These are phyloP conservation scores for Climacium dendroides DNA, from an alignment of 225 moss, liverwort and hornwort genomes.

Conservation along the genomic window DNA sequence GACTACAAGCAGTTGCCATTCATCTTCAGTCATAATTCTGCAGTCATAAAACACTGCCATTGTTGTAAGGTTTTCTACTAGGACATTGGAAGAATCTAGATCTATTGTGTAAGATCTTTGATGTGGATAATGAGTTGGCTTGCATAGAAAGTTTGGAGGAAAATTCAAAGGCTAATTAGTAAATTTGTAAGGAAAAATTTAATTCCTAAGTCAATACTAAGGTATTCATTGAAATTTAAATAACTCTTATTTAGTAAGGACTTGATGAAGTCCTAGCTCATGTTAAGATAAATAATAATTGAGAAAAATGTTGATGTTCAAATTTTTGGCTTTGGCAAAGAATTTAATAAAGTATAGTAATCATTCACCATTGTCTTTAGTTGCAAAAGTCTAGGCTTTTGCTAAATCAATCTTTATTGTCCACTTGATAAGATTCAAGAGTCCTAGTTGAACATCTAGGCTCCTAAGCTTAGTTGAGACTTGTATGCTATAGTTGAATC, in stretches of 20 bases:
- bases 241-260: not conserved
- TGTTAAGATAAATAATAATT: not conserved
- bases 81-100: not conserved
- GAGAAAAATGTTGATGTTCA: not conserved
- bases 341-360: not conserved
- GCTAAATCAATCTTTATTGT: not conserved
- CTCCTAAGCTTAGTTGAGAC: not conserved
- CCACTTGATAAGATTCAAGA: rapidly evolving
- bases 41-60: too few species aligned
- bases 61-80: too few species aligned
- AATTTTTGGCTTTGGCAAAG: rapidly evolving
- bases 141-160: not conserved
- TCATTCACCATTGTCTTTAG: not conserved
- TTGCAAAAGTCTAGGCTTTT: not conserved
- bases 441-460: rapidly evolving
- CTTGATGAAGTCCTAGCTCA: not conserved
- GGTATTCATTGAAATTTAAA: not conserved
- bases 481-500: not conserved
- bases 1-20: too few species aligned
- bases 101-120: too few species aligned
- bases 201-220: not conserved
- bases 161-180: not conserved
- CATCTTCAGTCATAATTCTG: too few species aligned
- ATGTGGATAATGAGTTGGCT: not conserved
- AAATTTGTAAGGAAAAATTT: not conserved